Evolutionary conservation across 805 yeast species (phyloP), one percentile per base, ranked within the genome.

Genomic region (Suhomyces pyralidae): DNA sequence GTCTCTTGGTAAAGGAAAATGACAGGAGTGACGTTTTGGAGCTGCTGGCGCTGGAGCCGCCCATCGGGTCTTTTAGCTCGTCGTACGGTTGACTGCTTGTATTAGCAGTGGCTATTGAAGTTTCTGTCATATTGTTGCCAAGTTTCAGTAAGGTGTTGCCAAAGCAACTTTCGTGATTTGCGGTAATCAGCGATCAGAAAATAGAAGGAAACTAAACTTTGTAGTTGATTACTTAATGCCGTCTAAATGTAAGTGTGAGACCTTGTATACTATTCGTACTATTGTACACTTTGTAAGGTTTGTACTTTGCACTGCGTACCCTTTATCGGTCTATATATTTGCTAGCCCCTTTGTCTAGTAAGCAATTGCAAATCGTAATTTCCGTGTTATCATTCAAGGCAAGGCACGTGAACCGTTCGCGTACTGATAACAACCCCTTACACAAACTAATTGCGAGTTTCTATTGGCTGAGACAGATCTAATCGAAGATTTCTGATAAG

Each of bases 1-100:
- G 72, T 48, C 63, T 65, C 52, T 70, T 70, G 36, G 58, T 55
- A 49, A 70, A 70, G 19, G 71, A 67, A 55, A 70, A 69, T 17
- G 70, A 62, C 10, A 63, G 65, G 17, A 64, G 53, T 4, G 42
- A 17, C 24, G 24, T n/a, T 20, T 45, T 32, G 24, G 48, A 24
- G n/a, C 19, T 12, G 47, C 36, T 32, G 19, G 40, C 9, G n/a
- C 28, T 19, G 6, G 38, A 14, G 24, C 42, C 24, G n/a, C 42
- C n/a, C 24, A 38, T 10, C 42, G n/a, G 24, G n/a, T 38, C 42
- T 9, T 38, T 38, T 9, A 38, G 42, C 17, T 38, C 42, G 10
- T 19, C 24, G 9, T 8, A 36, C 7, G 24, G 12, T 38, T 15
- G 42, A 6, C 19, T 38, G 19, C 12, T 36, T 9, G 20, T 17